Percentiles rank a stretch among this genome's conserved stretches.
Evolutionary conservation across 2,329 filamentous ascomycete genomes (phyloP).

Genomic region (Cladophialophora exuberans): DNA sequence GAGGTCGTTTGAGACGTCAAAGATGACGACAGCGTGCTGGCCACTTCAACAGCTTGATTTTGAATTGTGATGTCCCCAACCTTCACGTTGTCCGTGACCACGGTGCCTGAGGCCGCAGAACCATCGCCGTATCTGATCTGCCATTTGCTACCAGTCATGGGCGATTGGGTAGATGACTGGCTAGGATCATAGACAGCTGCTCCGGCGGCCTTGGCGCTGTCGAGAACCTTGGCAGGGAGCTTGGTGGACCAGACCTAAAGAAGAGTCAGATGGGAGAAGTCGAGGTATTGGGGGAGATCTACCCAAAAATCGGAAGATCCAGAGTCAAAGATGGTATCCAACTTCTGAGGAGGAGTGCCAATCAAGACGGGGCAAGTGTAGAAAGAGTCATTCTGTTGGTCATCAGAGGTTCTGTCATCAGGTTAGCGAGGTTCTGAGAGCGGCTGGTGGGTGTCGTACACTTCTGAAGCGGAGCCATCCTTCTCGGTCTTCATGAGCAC

Average conservation of each 20-base stretch:
- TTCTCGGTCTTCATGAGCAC: conserved; percentile 27
- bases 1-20: conserved; percentile 58
- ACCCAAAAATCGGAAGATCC: conserved; percentile 71
- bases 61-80: conserved; percentile 66
- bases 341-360: conserved; percentile 65
- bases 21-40: conserved; percentile 60
- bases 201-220: conserved; percentile 38
- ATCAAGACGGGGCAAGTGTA: conserved; percentile 68
- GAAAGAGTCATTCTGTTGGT: conserved; percentile 68
- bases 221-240: conserved; percentile 43
- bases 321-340: conserved; percentile 68
- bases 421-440: not conserved
- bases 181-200: conserved; percentile 63
- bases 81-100: conserved; percentile 65
- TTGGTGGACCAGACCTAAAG: conserved; percentile 59
- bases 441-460: conserved; percentile 13
- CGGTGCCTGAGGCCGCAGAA: conserved; percentile 66
- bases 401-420: conserved; percentile 57
- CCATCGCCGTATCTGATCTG: conserved; percentile 70
- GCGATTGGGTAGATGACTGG: conserved; percentile 65
- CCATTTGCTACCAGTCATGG: conserved; percentile 57
- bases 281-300: not conserved
- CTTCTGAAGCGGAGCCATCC: conserved; percentile 12
- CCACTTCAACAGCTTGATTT: conserved; percentile 67
- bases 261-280: too few relatives aligned